Conservation (phyloP, 345 rosid genomes). For the Citrus cavaleriei region DNA sequence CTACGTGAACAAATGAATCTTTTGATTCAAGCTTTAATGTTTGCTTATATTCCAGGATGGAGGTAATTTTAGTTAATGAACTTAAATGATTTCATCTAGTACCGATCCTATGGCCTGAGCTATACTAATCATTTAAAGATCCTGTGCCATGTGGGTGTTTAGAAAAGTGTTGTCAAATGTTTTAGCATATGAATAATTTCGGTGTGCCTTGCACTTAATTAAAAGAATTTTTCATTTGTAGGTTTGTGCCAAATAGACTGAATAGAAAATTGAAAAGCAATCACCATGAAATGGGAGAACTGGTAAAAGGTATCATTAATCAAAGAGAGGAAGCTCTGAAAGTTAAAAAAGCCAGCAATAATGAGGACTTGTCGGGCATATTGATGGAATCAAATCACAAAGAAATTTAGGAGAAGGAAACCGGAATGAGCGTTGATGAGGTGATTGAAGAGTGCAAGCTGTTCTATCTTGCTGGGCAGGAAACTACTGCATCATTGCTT, state of each 20-base stretch:
- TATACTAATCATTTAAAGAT: no score
- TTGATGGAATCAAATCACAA: slow-evolving; percentile 34
- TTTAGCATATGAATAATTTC: not conserved
- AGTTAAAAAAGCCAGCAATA: slow-evolving; percentile 19
- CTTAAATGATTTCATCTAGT: not conserved
- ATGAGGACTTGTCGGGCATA: slow-evolving; percentile 38
- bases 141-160: no score
- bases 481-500: slow-evolving; percentile 43
- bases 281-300: slow-evolving; percentile 22
- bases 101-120: no score
- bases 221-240: not conserved
- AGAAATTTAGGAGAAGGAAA: slow-evolving; percentile 26
- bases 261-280: slow-evolving; percentile 39
- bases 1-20: slow-evolving; percentile 19
- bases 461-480: slow-evolving; percentile 66
- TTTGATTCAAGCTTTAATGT: not conserved
- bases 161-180: no score
- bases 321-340: slow-evolving; percentile 38
- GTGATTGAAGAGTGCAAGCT: slow-evolving; percentile 64
- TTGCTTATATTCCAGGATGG: slow-evolving; percentile 38
- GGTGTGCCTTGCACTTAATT: not conserved
- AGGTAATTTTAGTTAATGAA: slow-evolving; percentile 22
- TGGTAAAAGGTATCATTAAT: slow-evolving; percentile 29
- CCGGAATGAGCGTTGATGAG: slow-evolving; percentile 33
- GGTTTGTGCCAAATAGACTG: slow-evolving; percentile 40